phyloP scores from a whole-genome alignment of 2,329 filamentous ascomycete genomes.

The Aureobasidium sp. region DNA sequence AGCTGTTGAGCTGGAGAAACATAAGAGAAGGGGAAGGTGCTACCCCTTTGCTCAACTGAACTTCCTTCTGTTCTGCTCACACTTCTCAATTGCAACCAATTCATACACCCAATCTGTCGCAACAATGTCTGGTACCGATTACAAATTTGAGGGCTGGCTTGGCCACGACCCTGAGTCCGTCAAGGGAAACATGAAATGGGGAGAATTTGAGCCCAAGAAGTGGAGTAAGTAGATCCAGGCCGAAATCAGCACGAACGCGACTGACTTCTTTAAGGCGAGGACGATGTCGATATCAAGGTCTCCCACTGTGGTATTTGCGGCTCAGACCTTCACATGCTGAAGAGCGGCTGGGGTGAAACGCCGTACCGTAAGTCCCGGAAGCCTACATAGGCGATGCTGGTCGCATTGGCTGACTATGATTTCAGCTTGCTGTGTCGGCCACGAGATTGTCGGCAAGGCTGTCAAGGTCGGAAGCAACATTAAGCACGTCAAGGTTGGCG shows the following conservation, averaged over 20 bases:
- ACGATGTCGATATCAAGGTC: slow-evolving; percentile 30
- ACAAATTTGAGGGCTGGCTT: slow-evolving; percentile 53
- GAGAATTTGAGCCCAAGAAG: slow-evolving; percentile 37
- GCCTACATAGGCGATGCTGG: neutral
- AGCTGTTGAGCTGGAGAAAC: neutral
- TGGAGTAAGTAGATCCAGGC: slow-evolving; percentile 19
- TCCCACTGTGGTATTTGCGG: slow-evolving; percentile 34
- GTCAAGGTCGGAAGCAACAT: slow-evolving; percentile 23
- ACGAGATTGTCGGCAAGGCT: slow-evolving; percentile 23
- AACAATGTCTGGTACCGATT: slow-evolving; percentile 29
- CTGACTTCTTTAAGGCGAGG: neutral
- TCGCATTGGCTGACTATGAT: neutral
- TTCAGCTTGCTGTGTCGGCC: slow-evolving; percentile 19
- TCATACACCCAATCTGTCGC: neutral
- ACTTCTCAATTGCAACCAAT: neutral
- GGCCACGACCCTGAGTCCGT: slow-evolving; percentile 43
- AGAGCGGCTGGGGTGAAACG: slow-evolving; percentile 32
- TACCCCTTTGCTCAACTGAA: neutral
- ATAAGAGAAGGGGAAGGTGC: neutral
- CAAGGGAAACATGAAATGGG: slow-evolving; percentile 50
- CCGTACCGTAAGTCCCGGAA: neutral
- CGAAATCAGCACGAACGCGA: no score
- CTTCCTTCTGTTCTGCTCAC: neutral
- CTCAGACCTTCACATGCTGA: slow-evolving; percentile 27
- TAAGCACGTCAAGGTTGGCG: slow-evolving; percentile 25